These are phyloP conservation scores for Nemania sp. DNA, from an alignment of 2,329 filamentous ascomycete species.

Conservation along the genomic window DNA sequence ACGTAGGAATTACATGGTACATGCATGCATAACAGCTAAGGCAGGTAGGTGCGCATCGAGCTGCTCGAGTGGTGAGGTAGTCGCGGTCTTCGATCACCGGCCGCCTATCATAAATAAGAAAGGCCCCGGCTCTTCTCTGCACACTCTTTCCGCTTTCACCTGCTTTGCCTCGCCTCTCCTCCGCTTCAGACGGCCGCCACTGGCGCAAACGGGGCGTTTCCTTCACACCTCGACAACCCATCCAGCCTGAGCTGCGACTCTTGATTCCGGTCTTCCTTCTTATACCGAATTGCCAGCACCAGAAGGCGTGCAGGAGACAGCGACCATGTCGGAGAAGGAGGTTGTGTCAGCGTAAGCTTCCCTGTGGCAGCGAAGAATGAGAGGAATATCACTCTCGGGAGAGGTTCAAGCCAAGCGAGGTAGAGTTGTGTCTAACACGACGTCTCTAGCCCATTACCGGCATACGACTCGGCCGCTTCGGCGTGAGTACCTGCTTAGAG, in stretches of 20 bases:
- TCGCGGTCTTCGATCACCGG: too few species aligned
- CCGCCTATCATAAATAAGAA: conserved; percentile 5
- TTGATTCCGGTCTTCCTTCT: background rate
- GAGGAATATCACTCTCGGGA: background rate
- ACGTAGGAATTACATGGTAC: background rate
- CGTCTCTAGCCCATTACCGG: conserved; percentile 4
- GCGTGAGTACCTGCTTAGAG: conserved; percentile 15
- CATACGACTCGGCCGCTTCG: background rate
- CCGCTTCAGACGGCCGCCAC: conserved; percentile 1
- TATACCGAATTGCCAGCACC: background rate
- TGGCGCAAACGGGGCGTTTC: conserved; percentile 6
- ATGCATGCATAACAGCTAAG: too few species aligned
- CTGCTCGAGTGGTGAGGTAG: too few species aligned
- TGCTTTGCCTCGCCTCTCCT: background rate
- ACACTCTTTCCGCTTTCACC: background rate
- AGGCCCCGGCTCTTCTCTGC: conserved; percentile 2
- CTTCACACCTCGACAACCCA: background rate
- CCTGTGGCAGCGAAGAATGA: background rate
- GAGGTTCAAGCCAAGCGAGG: background rate
- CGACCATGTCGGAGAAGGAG: conserved; percentile 22
- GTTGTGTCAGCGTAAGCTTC: conserved; percentile 17
- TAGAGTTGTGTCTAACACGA: conserved; percentile 3
- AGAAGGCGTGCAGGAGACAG: background rate
- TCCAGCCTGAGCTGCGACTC: background rate
- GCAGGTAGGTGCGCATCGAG: too few species aligned